A percentile compares a stretch with the other conserved stretches of the same genome.
Conservation (phyloP, 2,329 filamentous ascomycete genomes). For the Fusarium sp. region DNA sequence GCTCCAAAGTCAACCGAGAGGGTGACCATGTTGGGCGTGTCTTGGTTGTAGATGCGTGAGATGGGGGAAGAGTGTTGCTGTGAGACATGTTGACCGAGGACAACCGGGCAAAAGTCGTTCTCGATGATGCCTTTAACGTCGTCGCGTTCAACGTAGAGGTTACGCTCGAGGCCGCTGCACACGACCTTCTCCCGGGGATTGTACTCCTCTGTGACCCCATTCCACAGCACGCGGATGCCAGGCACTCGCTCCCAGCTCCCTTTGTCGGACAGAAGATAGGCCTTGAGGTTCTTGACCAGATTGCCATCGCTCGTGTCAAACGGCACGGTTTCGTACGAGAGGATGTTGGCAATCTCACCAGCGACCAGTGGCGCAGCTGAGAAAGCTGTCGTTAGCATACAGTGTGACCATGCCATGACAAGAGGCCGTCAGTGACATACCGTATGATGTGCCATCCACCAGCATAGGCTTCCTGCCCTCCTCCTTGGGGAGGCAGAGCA, state of each 20-base stretch:
- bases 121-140: neutral
- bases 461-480: neutral
- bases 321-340: slow-evolving; percentile 2
- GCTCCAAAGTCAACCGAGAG: neutral
- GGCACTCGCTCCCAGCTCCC: slow-evolving; percentile 3
- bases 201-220: slow-evolving; percentile 1
- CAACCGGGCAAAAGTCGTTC: neutral
- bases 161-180: neutral
- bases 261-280: slow-evolving; percentile 1
- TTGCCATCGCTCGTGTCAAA: slow-evolving; percentile 5
- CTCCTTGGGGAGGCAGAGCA: neutral
- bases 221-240: neutral
- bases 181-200: neutral
- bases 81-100: neutral
- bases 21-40: neutral
- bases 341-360: slow-evolving; percentile 1
- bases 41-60: slow-evolving; percentile 2
- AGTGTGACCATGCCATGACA: neutral
- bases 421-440: neutral
- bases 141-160: slow-evolving; percentile 3
- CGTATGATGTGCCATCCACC: neutral
- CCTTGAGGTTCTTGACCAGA: slow-evolving; percentile 5
- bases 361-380: neutral
- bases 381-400: neutral
- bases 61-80: neutral